Conservation (phyloP, 352 stramenopile genomes). For the Phytophthora constricta region DNA sequence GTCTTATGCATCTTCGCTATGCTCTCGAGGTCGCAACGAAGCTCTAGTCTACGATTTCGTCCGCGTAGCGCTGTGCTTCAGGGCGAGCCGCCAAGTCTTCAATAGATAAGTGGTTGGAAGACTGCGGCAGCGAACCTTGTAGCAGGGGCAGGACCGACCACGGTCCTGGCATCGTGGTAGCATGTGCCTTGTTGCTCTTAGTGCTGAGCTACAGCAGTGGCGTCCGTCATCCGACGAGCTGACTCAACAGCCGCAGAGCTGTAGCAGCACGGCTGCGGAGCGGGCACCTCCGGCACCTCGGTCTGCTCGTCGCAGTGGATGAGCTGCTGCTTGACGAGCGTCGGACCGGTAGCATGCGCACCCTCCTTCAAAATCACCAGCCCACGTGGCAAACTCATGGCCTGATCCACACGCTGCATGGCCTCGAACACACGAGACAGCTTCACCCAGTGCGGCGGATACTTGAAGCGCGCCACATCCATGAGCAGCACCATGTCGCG, state of each 20-base stretch:
- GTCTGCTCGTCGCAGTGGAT: slow-evolving; percentile 42
- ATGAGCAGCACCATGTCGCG: slow-evolving; percentile 95
- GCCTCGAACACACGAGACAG: slow-evolving; percentile 58
- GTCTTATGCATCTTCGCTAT: too few relatives aligned
- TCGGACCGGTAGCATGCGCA: slow-evolving; percentile 45
- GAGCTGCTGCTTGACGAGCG: slow-evolving; percentile 55
- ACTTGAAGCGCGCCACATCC: slow-evolving; percentile 97
- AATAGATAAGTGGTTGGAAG: slow-evolving; percentile 35
- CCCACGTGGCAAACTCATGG: slow-evolving; percentile 50
- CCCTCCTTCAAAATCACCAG: slow-evolving; percentile 55
- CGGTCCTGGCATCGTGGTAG: too few relatives aligned
- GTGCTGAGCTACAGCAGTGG: slow-evolving; percentile 13
- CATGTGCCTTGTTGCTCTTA: slow-evolving; percentile 12
- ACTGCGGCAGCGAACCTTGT: slow-evolving; percentile 12
- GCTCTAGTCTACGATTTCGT: slow-evolving; percentile 12
- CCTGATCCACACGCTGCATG: slow-evolving; percentile 57
- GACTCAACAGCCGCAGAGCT: slow-evolving; percentile 34
- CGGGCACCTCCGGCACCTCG: slow-evolving; percentile 12
- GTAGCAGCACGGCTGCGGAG: slow-evolving; percentile 40
- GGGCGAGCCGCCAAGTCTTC: slow-evolving; percentile 15
- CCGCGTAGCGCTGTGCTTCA: slow-evolving; percentile 10
- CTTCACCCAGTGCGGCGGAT: slow-evolving; percentile 90
- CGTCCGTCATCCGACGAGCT: slow-evolving; percentile 31
- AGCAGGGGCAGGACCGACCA: neutral
- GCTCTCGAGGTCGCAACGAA: too few relatives aligned